phyloP scores from a whole-genome alignment of 164 flowering plant species.

The Dillenia suffruticosa region DNA sequence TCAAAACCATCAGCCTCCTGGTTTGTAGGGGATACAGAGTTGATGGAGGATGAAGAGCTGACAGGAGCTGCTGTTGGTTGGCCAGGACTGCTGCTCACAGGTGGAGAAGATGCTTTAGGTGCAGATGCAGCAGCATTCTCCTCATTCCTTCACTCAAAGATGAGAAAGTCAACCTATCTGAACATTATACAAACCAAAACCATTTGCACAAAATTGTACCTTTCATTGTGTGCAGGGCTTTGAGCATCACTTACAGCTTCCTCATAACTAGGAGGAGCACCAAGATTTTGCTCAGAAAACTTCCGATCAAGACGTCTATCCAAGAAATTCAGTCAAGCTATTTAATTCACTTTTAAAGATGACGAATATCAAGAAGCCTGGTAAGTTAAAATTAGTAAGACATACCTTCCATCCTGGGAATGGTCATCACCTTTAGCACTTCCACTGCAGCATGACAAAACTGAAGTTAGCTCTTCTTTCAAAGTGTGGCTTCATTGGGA shows the following conservation, averaged over 20 bases:
- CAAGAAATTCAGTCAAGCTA: slow-evolving; percentile 2
- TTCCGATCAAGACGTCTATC: slow-evolving; percentile 51
- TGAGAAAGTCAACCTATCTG: slow-evolving; percentile 9
- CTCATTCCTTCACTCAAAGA: slow-evolving; percentile 42
- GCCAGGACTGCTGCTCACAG: slow-evolving; percentile 29
- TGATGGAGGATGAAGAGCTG: slow-evolving; percentile 25
- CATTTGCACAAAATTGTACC: slow-evolving; percentile 32
- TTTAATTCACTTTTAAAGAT: neutral
- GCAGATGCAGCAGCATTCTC: slow-evolving; percentile 41
- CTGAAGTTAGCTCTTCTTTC: too few relatives aligned
- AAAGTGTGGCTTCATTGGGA: too few relatives aligned
- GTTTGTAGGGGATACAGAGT: slow-evolving; percentile 31
- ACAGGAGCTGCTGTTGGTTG: slow-evolving; percentile 24
- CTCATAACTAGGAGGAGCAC: slow-evolving; percentile 93
- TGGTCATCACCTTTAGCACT: slow-evolving; percentile 64
- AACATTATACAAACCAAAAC: neutral
- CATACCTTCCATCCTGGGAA: slow-evolving; percentile 82
- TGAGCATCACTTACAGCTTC: slow-evolving; percentile 59
- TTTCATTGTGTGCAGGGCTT: slow-evolving; percentile 57
- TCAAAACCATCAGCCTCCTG: slow-evolving; percentile 50
- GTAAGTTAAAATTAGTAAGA: neutral
- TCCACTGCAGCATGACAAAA: slow-evolving; percentile 50
- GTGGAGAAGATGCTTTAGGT: slow-evolving; percentile 50
- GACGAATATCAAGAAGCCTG: neutral
- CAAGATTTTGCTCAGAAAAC: slow-evolving; percentile 69